Conservation (phyloP, 345 rosid genomes). For the Ceriops decandra region DNA sequence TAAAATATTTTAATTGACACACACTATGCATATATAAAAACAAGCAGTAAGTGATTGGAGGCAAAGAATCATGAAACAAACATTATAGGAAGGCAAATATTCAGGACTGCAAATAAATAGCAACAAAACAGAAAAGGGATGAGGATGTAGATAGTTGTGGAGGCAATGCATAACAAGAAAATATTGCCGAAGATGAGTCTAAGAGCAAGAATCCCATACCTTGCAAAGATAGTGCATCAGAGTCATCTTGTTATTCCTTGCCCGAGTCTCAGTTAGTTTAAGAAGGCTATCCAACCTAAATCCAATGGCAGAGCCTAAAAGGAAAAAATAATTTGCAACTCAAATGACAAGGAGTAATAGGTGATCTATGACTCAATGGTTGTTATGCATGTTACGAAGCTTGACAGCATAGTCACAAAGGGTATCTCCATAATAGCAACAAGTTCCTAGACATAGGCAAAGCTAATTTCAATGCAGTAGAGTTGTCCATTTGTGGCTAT, state of each 20-base stretch:
- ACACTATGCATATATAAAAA: neutral
- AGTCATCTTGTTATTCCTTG: slow-evolving; percentile 84
- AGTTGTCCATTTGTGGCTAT: no score
- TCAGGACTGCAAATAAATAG: no score
- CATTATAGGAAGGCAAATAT: no score
- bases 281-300: slow-evolving; percentile 92
- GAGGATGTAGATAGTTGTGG: no score
- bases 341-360: neutral
- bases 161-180: neutral
- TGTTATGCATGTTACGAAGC: no score
- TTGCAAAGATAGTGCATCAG: slow-evolving; percentile 98
- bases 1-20: no score
- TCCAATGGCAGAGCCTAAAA: slow-evolving; percentile 80
- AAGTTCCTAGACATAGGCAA: no score
- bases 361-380: no score
- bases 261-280: slow-evolving; percentile 86
- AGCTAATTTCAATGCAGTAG: no score
- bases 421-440: no score
- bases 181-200: neutral
- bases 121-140: no score
- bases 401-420: no score
- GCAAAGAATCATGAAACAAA: neutral
- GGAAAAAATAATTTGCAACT: neutral
- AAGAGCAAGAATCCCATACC: slow-evolving; percentile 40
- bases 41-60: neutral